Evolutionary conservation across 805 yeast genomes (phyloP).

Genomic region (Candida takata): DNA sequence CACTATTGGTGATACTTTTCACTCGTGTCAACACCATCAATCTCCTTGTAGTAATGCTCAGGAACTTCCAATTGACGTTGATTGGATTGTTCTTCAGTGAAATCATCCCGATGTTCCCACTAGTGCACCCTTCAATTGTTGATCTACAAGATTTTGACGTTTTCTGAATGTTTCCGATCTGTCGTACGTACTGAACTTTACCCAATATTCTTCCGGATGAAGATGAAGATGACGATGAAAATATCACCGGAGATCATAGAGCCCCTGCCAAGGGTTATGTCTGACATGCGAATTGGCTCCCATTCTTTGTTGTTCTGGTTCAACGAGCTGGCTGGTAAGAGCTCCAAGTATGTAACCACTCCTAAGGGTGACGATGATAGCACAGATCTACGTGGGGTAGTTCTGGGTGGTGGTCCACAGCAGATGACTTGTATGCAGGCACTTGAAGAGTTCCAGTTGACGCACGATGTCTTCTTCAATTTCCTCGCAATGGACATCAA

Average conservation of each 20-base stretch:
- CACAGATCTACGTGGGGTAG: too few relatives aligned
- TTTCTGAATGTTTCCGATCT: constrained; percentile 22
- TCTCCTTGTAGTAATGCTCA: too few relatives aligned
- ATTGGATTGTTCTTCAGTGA: constrained; percentile 17
- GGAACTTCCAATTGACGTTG: too few relatives aligned
- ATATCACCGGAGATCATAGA: constrained; percentile 19
- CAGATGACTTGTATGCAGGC: constrained; percentile 14
- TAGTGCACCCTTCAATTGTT: constrained; percentile 18
- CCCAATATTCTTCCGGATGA: constrained; percentile 5
- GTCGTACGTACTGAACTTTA: constrained; percentile 9
- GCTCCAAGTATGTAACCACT: neutral
- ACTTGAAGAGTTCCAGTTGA: constrained; percentile 20
- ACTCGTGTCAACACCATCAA: too few relatives aligned
- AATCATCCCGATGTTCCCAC: constrained; percentile 17
- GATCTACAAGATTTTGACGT: constrained; percentile 23
- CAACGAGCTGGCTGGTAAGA: constrained; percentile 19
- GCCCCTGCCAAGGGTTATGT: constrained; percentile 32
- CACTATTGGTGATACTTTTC: too few relatives aligned
- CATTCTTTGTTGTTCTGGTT: constrained; percentile 26
- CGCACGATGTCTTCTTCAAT: constrained; percentile 26
- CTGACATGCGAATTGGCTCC: constrained; percentile 28
- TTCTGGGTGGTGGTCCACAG: constrained; percentile 6
- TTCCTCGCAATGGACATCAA: constrained; percentile 22
- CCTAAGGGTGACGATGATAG: neutral
- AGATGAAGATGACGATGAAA: constrained; percentile 23